Base-by-base conservation (phyloP, 1,284 basidiomycete genomes). In the Meira miltonrushii region DNA sequence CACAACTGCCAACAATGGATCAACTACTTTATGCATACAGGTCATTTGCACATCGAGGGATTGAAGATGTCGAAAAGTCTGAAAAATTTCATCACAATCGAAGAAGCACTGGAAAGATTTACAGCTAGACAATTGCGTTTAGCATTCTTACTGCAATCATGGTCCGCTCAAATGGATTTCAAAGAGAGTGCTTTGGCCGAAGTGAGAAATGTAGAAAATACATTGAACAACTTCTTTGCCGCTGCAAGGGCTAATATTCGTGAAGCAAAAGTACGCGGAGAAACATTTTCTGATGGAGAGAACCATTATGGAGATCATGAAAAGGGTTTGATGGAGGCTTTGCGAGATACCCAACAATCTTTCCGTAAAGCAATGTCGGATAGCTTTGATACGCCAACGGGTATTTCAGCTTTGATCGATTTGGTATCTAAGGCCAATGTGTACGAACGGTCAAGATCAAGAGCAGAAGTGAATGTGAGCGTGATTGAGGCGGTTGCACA, bases 11-110 rank as follows among this genome's bases (percentile, higher is more conserved):
- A 13, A 19, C 85, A 92, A 75, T 99, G 95, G 95, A 92, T 98
- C 72, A 97, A 96, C 80, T 99, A 98, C 79, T 99, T 99, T 81
- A 81, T 98, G 57, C 95, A 99, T 80, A 98, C 94, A 0, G 95
- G 95, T 3, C 95, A 99, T 81, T 82, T 99, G 39, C 93, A 98
- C 80, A 98, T 99, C 72, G 93, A 97, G 79, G 95, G 95, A 17
- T 82, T 96, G 64, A 99, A 99, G 80, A 99, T 99, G 95, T 92
- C 90, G 81, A 99, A 99, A 81, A 95, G 92, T 8, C 81, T 99
- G 61, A 99, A 99, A 80, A 99, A 99, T 79, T 99, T 98, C 74
- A 97, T 98, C 74, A 95, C 94, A 7, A 95, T 98, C 69, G 90
- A 95, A 74, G 92, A 97, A 80, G 92, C 95, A n/a, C 81, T 99